These are phyloP conservation scores for Dryas octopetala DNA, from an alignment of 306 rosid species.

Conservation along the genomic window DNA sequence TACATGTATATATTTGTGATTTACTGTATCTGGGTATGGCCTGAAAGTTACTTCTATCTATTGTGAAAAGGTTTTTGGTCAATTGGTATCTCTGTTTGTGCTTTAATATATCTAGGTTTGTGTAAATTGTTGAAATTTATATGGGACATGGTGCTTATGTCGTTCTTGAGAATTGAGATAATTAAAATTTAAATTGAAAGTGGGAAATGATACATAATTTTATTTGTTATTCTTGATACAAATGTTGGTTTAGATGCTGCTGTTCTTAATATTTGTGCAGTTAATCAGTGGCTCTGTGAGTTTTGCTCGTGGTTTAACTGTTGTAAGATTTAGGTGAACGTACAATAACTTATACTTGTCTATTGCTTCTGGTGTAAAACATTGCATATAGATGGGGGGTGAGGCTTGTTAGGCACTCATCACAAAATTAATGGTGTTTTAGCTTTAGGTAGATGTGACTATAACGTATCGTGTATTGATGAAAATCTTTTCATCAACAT, in stretches of 20 bases:
- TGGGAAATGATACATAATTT: background rate
- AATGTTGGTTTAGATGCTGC: background rate
- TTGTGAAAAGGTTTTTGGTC: constrained; percentile 1
- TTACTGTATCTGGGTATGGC: background rate
- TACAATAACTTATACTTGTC: background rate
- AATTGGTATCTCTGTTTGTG: constrained; percentile 14
- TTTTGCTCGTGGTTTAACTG: background rate
- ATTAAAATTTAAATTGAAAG: background rate
- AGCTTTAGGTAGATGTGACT: background rate
- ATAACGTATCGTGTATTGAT: too few relatives aligned
- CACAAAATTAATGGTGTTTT: background rate
- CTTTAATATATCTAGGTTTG: background rate
- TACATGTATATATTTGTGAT: background rate
- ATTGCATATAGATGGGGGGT: background rate
- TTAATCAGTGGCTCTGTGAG: background rate
- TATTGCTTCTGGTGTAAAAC: too few relatives aligned
- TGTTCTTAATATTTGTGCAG: background rate
- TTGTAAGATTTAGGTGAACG: background rate
- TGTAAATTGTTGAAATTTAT: background rate
- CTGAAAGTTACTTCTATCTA: background rate
- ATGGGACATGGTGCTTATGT: background rate
- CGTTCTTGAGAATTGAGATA: background rate
- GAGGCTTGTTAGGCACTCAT: background rate
- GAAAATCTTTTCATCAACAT: too few relatives aligned
- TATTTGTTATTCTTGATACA: background rate